Evolutionary conservation across 2,329 filamentous ascomycete genomes (phyloP), one percentile per base, ranked within the genome.

Genomic region (Fonsecaea pedrosoi): DNA sequence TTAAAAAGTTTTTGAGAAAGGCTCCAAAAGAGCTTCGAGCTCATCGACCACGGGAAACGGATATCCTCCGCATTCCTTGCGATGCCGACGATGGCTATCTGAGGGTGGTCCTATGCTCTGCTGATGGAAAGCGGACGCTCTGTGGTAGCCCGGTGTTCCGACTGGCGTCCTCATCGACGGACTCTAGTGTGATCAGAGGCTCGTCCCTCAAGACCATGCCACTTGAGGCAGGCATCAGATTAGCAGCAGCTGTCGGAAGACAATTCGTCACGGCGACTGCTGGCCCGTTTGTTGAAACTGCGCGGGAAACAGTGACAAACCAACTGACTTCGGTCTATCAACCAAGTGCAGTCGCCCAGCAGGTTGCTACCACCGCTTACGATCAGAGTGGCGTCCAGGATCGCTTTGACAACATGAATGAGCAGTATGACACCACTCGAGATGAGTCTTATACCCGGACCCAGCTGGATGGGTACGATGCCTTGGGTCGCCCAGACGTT

Each of bases 111-210:
- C 79, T 92, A 8, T 90, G 88, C 68, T 77, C 81, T 0, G 85
- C 82, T 0, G 75, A 78, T 0, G 70, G 63, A 0, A 85, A 84
- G 70, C 88, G 86, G 71, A 80, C 85, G 0, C 81, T 91, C 0
- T 90, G 89, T 67, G 83, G 84, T 0, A 90, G 88, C 68, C 89
- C 89, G 0, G 84, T 90, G 0, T 91, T 92, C 70, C 83, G 89
- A 15, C 80, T 92, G n/a, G 84, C 89, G 1, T 91, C 89, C 68
- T 86, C 87, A 0, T 89, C 88, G 0, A 81, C 83, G 0, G 87
- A 87, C 67, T 81, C 84, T 0, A 87, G 86, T 72, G 84, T 88
- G 0, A 74, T 91, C 1, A 84, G 87, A 7, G 89, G 89, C 0
- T 88, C 89, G 0, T 89, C 88, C 69, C 74, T 91, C 5, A 80